phyloP scores from a whole-genome alignment of 2,329 filamentous ascomycete species.

The Neonectria ditissima region DNA sequence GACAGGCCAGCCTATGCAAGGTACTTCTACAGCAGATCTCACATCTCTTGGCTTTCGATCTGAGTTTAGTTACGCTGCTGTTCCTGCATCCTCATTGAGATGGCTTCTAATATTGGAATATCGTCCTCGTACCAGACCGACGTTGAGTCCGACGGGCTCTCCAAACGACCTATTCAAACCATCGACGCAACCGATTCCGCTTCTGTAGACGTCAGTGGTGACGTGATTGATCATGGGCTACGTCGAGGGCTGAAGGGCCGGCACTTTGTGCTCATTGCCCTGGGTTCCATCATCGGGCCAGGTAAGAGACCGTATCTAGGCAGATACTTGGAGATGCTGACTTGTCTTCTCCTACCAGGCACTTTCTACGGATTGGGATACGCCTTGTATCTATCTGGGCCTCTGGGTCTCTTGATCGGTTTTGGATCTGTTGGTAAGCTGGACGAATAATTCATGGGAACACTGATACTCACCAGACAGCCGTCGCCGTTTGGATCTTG shows the following conservation, averaged over 20 bases:
- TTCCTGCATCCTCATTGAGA: background rate
- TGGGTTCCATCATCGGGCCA: constrained; percentile 4
- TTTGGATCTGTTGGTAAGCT: background rate
- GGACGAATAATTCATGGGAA: background rate
- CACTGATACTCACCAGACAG: background rate
- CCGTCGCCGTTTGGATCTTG: constrained; percentile 7
- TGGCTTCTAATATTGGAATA: background rate
- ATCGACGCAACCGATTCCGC: background rate
- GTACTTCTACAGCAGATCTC: background rate
- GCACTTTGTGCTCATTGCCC: constrained; percentile 6
- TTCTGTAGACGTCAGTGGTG: background rate
- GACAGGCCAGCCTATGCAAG: background rate
- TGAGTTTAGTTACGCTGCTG: background rate
- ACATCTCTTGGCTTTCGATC: background rate
- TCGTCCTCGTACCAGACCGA: background rate
- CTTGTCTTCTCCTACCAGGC: background rate
- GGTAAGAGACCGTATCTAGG: background rate
- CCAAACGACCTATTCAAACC: background rate
- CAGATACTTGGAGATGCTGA: background rate
- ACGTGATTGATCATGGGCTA: constrained; percentile 5
- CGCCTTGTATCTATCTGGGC: constrained; percentile 4
- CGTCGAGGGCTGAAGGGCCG: background rate
- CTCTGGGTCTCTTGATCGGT: constrained; percentile 1
- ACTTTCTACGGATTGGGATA: constrained; percentile 2
- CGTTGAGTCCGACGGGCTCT: background rate